Conservation (phyloP, 805 yeast genomes). For the Cyberlindnera veronae region DNA sequence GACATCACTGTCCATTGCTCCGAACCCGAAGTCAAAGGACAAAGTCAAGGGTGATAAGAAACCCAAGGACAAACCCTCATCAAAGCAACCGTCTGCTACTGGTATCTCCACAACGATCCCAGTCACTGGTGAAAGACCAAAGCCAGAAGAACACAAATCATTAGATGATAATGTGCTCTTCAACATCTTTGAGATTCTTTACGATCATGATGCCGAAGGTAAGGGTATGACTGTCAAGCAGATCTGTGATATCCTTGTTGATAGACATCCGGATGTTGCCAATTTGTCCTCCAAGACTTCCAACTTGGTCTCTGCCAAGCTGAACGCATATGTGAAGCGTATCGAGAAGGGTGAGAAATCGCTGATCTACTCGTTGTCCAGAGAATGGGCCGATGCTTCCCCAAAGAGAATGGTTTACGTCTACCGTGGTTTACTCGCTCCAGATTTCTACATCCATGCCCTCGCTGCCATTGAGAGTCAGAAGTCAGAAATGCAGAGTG, state of each 20-base stretch:
- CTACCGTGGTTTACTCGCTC: conserved; percentile 71
- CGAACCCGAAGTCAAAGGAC: conserved; percentile 12
- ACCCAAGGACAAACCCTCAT: conserved; percentile 24
- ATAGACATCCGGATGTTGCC: conserved; percentile 81
- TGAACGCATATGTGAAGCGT: conserved; percentile 81
- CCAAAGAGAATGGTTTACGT: conserved; percentile 89
- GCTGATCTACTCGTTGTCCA: conserved; percentile 67
- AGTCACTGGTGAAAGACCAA: conserved; percentile 71
- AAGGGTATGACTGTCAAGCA: conserved; percentile 90
- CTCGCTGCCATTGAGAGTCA: conserved; percentile 57
- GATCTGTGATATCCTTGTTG: conserved; percentile 70
- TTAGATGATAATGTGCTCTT: conserved; percentile 72
- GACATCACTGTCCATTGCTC: conserved; percentile 18
- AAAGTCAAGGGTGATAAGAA: conserved; percentile 20
- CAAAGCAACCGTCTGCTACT: conserved; percentile 42
- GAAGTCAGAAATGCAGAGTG: conserved; percentile 28
- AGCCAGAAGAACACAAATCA: conserved; percentile 61
- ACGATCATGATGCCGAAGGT: conserved; percentile 63
- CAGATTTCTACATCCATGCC: conserved; percentile 73
- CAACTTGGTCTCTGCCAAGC: conserved; percentile 74
- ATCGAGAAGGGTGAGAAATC: conserved; percentile 79
- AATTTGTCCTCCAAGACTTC: conserved; percentile 76
- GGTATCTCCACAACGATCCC: conserved; percentile 79
- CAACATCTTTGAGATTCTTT: conserved; percentile 71
- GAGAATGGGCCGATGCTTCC: conserved; percentile 90